phyloP scores from a whole-genome alignment of 1,284 basidiomycete species.

The Sporisorium scitamineum region DNA sequence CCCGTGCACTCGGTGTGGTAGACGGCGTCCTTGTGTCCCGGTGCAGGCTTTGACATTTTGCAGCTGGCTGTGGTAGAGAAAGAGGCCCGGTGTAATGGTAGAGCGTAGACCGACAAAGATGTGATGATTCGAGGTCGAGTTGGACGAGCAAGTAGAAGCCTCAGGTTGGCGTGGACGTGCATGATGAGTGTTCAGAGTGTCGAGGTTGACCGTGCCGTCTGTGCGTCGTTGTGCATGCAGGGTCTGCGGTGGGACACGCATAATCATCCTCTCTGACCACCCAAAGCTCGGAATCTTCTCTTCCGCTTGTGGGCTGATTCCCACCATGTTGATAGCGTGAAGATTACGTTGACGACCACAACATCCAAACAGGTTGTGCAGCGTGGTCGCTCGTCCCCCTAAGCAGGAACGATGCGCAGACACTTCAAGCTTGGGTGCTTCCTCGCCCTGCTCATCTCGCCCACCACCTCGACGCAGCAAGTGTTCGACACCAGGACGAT shows the following conservation, averaged over 20 bases:
- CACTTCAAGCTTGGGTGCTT: slow-evolving; percentile 48
- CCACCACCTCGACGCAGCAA: slow-evolving; percentile 26
- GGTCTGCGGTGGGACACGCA: slow-evolving; percentile 11
- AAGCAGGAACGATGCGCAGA: slow-evolving; percentile 2
- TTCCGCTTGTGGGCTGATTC: not conserved
- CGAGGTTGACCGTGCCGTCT: slow-evolving; percentile 16
- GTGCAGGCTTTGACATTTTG: slow-evolving; percentile 45
- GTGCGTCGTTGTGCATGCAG: slow-evolving; percentile 19
- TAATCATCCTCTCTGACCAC: not conserved
- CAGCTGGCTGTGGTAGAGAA: not conserved
- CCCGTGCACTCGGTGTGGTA: slow-evolving; percentile 73
- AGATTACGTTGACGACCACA: not conserved
- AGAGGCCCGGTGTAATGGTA: not conserved
- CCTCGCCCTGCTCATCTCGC: slow-evolving; percentile 16
- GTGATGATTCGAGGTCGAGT: not conserved
- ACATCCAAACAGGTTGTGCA: no score
- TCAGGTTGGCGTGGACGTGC: not conserved
- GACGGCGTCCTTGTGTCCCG: slow-evolving; percentile 49
- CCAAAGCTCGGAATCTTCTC: not conserved
- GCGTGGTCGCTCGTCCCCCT: not conserved
- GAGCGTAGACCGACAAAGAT: not conserved
- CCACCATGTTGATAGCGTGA: not conserved
- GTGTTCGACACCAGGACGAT: slow-evolving; percentile 1
- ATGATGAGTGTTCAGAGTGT: slow-evolving; percentile 10
- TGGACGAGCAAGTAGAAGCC: not conserved